Evolutionary conservation across 331 rosid genomes (phyloP), one percentile per base, ranked within the genome.

Genomic region (Saraca asoca): DNA sequence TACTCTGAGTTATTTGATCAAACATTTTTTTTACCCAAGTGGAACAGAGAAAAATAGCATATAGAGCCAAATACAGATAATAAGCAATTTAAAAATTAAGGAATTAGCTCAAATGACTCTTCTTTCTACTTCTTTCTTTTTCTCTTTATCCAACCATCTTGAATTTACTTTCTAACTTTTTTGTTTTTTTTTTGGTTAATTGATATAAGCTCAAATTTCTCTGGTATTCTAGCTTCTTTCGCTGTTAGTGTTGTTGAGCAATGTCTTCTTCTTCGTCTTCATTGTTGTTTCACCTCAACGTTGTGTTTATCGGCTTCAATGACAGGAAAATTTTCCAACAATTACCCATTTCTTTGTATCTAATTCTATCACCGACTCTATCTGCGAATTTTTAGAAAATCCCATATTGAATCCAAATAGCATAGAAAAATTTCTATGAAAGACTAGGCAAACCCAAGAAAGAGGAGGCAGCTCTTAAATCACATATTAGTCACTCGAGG

Each of bases 341-440:
- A 91, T 91, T 12, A 89, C 82, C 89, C 90, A 91, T 56, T 91
- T 89, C 44, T 79, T 91, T 0, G 84, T 68, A 34, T 91, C 98
- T 0, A 88, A 55, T 72, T 91, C 97, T 4, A 89, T 8, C n/a
- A 82, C 79, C 7, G 78, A 62, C 12, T 91, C 96, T 12, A 43
- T 58, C 13, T 88, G 98, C 2, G 85, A 15, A 72, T 88, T 91
- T 58, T 91, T 91, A 0, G 98, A 89, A 14, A 84, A 85, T 11
- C 97, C 99, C 98, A 93, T 91, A 16, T 59, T 9, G 29, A 46
- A 60, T 31, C 14, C 24, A 7, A 53, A 45, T n/a, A 39, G 20
- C 70, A 75, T 7, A 43, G 37, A n/a, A 51, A 52, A 52, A 64
- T 2, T 15, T 20, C n/a, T 51, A 41, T 72, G 52, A 49, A 48